phyloP scores from a whole-genome alignment of 495 filamentous ascomycete genomes.

The Eremomyces bilateralis region DNA sequence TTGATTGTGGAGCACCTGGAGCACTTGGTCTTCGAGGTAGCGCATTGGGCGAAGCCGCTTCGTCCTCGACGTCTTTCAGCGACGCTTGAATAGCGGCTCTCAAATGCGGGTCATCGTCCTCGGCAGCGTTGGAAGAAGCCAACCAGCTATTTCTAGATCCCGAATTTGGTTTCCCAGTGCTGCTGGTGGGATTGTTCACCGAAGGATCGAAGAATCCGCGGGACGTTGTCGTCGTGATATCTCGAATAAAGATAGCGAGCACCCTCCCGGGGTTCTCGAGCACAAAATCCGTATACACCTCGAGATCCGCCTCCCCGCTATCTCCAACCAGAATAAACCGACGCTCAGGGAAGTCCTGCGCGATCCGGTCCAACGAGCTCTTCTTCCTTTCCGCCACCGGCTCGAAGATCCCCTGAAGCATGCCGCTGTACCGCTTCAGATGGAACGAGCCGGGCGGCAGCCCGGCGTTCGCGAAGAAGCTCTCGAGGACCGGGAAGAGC shows the following conservation, averaged over 20 bases:
- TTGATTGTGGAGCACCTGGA: slow-evolving; percentile 4
- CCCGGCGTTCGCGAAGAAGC: slow-evolving; percentile 58
- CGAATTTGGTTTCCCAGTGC: slow-evolving; percentile 1
- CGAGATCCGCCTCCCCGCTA: slow-evolving; percentile 87
- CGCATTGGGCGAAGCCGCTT: slow-evolving; percentile 6
- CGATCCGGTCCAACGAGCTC: slow-evolving; percentile 58
- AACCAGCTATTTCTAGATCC: slow-evolving; percentile 4
- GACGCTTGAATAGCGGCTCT: slow-evolving; percentile 20
- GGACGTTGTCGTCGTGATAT: slow-evolving; percentile 59
- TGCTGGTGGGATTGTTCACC: slow-evolving; percentile 14
- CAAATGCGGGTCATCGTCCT: slow-evolving; percentile 19
- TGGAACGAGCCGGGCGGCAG: slow-evolving; percentile 79
- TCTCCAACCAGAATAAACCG: slow-evolving; percentile 86
- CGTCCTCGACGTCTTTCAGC: slow-evolving; percentile 15
- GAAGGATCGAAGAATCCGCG: slow-evolving; percentile 60
- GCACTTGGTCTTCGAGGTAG: slow-evolving; percentile 10
- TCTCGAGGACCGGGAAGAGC: slow-evolving; percentile 68
- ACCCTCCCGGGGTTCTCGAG: slow-evolving; percentile 63
- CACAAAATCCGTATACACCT: slow-evolving; percentile 90
- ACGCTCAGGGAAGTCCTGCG: slow-evolving; percentile 73
- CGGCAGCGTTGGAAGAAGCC: too few relatives aligned
- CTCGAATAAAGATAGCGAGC: slow-evolving; percentile 73
- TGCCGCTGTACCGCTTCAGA: slow-evolving; percentile 82
- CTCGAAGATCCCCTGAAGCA: slow-evolving; percentile 95
- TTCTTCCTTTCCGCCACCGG: slow-evolving; percentile 90